phyloP scores from a whole-genome alignment of 257 asterid species.

The Forsythia viridissima region DNA sequence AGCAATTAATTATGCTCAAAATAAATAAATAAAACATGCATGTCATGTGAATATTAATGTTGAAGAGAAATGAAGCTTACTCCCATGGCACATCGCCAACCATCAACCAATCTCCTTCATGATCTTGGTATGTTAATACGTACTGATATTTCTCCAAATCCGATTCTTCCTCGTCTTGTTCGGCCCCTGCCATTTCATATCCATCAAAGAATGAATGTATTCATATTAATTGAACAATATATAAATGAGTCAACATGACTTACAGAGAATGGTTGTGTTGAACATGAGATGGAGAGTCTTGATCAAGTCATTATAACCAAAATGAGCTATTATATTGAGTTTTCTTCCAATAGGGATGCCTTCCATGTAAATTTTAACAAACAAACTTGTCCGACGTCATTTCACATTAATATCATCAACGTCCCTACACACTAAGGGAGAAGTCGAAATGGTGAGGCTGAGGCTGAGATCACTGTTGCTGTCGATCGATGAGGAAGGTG shows the following conservation, averaged over 20 bases:
- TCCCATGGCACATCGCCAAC: constrained; percentile 25
- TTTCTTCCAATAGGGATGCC: constrained; percentile 23
- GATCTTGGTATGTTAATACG: constrained; percentile 15
- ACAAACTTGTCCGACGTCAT: not conserved
- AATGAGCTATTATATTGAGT: constrained; percentile 17
- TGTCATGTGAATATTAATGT: no score
- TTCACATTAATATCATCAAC: not conserved
- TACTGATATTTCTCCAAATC: not conserved
- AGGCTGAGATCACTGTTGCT: not conserved
- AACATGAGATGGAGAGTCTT: constrained; percentile 15
- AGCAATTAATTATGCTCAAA: no score
- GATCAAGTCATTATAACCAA: constrained; percentile 17
- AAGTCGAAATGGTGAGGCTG: not conserved
- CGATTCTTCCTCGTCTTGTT: constrained; percentile 1
- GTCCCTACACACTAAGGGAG: not conserved
- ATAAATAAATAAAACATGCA: no score
- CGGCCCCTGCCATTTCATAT: constrained; percentile 7
- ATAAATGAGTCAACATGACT: no score
- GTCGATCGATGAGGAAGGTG: not conserved
- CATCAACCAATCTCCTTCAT: constrained; percentile 19
- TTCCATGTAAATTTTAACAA: constrained; percentile 22
- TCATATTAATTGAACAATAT: no score
- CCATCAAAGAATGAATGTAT: constrained; percentile 7
- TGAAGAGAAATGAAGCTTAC: not conserved
- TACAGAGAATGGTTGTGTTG: constrained; percentile 17